Base-by-base conservation (phyloP, 352 stramenopile species). In the Globisporangium apiculatum region DNA sequence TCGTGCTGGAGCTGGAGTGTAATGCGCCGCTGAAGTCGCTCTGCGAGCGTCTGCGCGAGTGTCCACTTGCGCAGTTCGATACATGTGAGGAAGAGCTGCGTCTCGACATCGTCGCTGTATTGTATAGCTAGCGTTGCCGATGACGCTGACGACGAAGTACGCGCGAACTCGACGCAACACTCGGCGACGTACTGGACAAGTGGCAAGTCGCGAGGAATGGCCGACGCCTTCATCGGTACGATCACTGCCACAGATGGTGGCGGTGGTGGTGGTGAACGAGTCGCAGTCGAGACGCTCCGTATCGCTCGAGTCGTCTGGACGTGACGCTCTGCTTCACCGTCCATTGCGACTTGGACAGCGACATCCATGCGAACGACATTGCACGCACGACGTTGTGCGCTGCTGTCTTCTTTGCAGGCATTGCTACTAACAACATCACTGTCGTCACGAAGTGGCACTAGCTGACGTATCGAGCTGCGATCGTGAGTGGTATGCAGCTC, bases 71-170 rank as follows among this genome's bases (percentile, higher is more conserved):
- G 6, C 10, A 61, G 51, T 7, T 61, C 40, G 1, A 79, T 9
- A 18, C 65, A 65, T 10, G 55, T 55, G 46, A 72, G 47, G 17
- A 76, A 68, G 9, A 79, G 46, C 45, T 54, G 57, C 24, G 52
- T 62, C 40, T 73, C 66, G 31, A 67, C 38, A 12, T 64, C 55
- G 12, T 31, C 47, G 47, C 14, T 35, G 17, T 6, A 0, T 35
- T 35, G 45, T 14, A 31, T 17, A 10, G 48, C 4, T 17, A 5
- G 40, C 40, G 49, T 9, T 43, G 35, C 35, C 18, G 49, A 10
- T 45, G 48, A 51, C 48, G 7, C 9, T 35, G 11, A 7, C 15
- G 7, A 9, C 35, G 8, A 6, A 17, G 10, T 15, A 40, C 12
- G 14, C 31, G 17, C 8, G 17, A 56, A 38, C n/a, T 45, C 48